phyloP scores from a whole-genome alignment of 1,284 basidiomycete species.

The Cerrena zonata region DNA sequence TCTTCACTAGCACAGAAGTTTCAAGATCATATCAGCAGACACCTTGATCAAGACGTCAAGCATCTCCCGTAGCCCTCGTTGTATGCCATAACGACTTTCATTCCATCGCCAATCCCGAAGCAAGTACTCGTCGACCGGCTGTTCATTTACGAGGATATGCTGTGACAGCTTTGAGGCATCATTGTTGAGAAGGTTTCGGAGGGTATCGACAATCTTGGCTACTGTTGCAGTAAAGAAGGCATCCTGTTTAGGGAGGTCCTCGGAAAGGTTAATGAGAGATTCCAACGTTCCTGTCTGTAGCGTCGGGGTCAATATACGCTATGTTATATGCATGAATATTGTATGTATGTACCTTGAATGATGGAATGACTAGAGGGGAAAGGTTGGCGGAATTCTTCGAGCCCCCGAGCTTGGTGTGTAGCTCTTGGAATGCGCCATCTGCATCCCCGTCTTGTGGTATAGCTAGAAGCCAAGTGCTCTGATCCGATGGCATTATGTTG shows the following conservation, averaged over 20 bases:
- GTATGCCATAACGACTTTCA: slow-evolving; percentile 77
- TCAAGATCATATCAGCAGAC: slow-evolving; percentile 6
- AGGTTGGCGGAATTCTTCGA: slow-evolving; percentile 48
- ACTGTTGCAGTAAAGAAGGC: slow-evolving; percentile 81
- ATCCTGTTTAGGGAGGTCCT: slow-evolving; percentile 90
- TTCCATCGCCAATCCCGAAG: slow-evolving; percentile 83
- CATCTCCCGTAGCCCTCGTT: slow-evolving; percentile 75
- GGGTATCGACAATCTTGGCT: slow-evolving; percentile 90
- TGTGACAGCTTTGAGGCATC: slow-evolving; percentile 79
- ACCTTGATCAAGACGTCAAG: slow-evolving; percentile 81
- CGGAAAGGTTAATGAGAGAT: slow-evolving; percentile 82
- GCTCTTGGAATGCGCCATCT: slow-evolving; percentile 60
- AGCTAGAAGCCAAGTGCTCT: slow-evolving; percentile 77
- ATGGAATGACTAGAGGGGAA: slow-evolving; percentile 60
- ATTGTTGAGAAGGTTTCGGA: slow-evolving; percentile 87
- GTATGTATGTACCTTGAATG: slow-evolving; percentile 60
- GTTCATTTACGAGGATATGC: slow-evolving; percentile 82
- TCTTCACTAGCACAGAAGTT: slow-evolving; percentile 6
- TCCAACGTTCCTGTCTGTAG: slow-evolving; percentile 90
- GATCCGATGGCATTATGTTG: slow-evolving; percentile 85
- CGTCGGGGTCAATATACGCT: slow-evolving; percentile 4
- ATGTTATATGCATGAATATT: neutral
- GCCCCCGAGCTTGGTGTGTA: slow-evolving; percentile 34
- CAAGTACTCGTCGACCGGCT: slow-evolving; percentile 77
- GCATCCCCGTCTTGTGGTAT: slow-evolving; percentile 73